phyloP scores from a whole-genome alignment of 2,329 filamentous ascomycete genomes.

The Pseudovirgaria hyperparasitica region DNA sequence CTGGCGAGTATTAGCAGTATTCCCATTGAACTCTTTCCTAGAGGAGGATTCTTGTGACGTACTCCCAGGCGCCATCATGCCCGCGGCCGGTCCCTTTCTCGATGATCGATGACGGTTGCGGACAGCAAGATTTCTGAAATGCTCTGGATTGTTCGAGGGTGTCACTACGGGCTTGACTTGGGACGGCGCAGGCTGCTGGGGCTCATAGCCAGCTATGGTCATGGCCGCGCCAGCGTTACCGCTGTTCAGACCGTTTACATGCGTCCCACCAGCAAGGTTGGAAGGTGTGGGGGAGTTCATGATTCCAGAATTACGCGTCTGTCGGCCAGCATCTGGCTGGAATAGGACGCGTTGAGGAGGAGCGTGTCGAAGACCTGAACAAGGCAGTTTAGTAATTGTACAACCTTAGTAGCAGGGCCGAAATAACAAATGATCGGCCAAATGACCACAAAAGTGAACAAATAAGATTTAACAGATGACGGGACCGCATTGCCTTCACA shows the following conservation, averaged over 20 bases:
- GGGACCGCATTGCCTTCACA: too few species aligned
- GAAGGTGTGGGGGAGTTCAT: slow-evolving; percentile 29
- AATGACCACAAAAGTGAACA: too few species aligned
- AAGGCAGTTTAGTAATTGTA: slow-evolving; percentile 18
- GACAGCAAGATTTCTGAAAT: slow-evolving; percentile 48
- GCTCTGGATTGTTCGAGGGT: slow-evolving; percentile 58
- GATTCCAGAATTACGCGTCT: slow-evolving; percentile 42
- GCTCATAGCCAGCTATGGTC: slow-evolving; percentile 57
- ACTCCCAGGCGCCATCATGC: slow-evolving; percentile 52
- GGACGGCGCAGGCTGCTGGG: slow-evolving; percentile 47
- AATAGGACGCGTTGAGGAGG: slow-evolving; percentile 75
- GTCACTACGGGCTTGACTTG: slow-evolving; percentile 63
- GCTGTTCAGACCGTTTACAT: slow-evolving; percentile 25
- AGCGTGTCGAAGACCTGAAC: slow-evolving; percentile 56
- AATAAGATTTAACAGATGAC: too few species aligned
- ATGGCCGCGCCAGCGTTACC: slow-evolving; percentile 33
- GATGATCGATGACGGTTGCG: slow-evolving; percentile 32
- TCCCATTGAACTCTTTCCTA: slow-evolving; percentile 4
- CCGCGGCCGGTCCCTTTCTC: slow-evolving; percentile 24
- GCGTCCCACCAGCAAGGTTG: slow-evolving; percentile 12
- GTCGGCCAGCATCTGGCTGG: slow-evolving; percentile 61
- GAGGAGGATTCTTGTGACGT: slow-evolving; percentile 25
- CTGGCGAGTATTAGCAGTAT: slow-evolving; percentile 7
- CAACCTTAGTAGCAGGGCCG: too few species aligned
- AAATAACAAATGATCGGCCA: too few species aligned